Evolutionary conservation across 2,329 filamentous ascomycete species (phyloP).

Genomic region (Xylaria sp.): DNA sequence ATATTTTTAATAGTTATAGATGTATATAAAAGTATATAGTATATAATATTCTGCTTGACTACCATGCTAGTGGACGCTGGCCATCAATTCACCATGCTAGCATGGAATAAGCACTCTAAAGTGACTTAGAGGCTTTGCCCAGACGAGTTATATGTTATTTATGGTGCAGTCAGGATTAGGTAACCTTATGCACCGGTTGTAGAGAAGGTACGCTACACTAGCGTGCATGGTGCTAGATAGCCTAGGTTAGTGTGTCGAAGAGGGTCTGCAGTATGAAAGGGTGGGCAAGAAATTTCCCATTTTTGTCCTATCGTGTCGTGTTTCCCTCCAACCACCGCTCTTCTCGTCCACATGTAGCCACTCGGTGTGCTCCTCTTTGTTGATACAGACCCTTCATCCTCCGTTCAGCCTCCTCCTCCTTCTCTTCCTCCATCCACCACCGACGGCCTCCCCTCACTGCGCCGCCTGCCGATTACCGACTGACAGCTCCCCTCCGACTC

Average conservation of each 20-base stretch:
- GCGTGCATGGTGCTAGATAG: background rate
- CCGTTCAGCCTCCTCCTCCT: slow-evolving; percentile 7
- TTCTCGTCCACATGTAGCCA: slow-evolving; percentile 31
- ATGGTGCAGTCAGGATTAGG: too few relatives aligned
- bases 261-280: slow-evolving; percentile 31
- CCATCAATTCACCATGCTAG: too few relatives aligned
- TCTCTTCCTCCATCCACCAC: slow-evolving; percentile 18
- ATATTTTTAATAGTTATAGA: too few relatives aligned
- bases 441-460: slow-evolving; percentile 10
- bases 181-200: too few relatives aligned
- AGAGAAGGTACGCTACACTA: too few relatives aligned
- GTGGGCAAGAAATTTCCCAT: slow-evolving; percentile 31
- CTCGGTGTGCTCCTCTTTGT: slow-evolving; percentile 28
- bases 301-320: slow-evolving; percentile 10
- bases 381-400: slow-evolving; percentile 19
- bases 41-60: too few relatives aligned
- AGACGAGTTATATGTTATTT: too few relatives aligned
- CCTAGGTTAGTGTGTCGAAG: slow-evolving; percentile 17
- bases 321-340: slow-evolving; percentile 10
- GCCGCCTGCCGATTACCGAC: slow-evolving; percentile 6
- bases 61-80: too few relatives aligned
- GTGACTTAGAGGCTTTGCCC: too few relatives aligned
- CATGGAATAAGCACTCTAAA: too few relatives aligned
- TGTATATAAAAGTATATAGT: too few relatives aligned
- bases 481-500: slow-evolving; percentile 36